These are phyloP conservation scores for Reutealis trisperma DNA, from an alignment of 345 rosid species.

Conservation along the genomic window DNA sequence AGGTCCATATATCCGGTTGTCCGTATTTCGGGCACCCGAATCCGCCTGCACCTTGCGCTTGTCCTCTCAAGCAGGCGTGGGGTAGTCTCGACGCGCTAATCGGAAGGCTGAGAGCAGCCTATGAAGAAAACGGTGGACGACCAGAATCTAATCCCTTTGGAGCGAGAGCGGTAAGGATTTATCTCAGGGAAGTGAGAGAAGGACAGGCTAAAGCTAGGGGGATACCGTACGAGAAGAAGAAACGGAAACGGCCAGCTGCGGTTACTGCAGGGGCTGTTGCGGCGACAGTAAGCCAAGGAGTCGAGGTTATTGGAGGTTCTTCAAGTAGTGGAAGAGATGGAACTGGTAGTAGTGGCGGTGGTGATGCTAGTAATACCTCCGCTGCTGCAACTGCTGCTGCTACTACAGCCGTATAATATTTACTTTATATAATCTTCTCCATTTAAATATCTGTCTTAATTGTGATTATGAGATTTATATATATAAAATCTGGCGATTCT, in stretches of 20 bases:
- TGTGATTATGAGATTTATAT: slow-evolving; percentile 20
- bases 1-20: slow-evolving; percentile 34
- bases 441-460: slow-evolving; percentile 14
- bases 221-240: slow-evolving; percentile 40
- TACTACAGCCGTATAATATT: slow-evolving; percentile 31
- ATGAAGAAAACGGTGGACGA: slow-evolving; percentile 35
- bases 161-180: slow-evolving; percentile 36
- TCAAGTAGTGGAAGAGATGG: slow-evolving; percentile 9
- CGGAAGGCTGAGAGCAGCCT: slow-evolving; percentile 36
- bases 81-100: slow-evolving; percentile 39
- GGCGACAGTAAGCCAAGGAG: not conserved
- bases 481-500: slow-evolving; percentile 10
- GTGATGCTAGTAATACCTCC: not conserved
- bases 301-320: not conserved
- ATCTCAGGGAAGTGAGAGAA: slow-evolving; percentile 35
- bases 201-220: slow-evolving; percentile 38
- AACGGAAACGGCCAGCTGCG: slow-evolving; percentile 23
- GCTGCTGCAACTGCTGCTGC: slow-evolving; percentile 16
- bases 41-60: slow-evolving; percentile 36
- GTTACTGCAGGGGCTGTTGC: not conserved
- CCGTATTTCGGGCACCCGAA: slow-evolving; percentile 35
- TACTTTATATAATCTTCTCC: not conserved
- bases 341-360: slow-evolving; percentile 8
- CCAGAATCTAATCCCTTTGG: slow-evolving; percentile 39
- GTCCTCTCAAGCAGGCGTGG: slow-evolving; percentile 39